Evolutionary conservation across 2,329 filamentous ascomycete genomes (phyloP).

Genomic region (Blastomyces parvus): DNA sequence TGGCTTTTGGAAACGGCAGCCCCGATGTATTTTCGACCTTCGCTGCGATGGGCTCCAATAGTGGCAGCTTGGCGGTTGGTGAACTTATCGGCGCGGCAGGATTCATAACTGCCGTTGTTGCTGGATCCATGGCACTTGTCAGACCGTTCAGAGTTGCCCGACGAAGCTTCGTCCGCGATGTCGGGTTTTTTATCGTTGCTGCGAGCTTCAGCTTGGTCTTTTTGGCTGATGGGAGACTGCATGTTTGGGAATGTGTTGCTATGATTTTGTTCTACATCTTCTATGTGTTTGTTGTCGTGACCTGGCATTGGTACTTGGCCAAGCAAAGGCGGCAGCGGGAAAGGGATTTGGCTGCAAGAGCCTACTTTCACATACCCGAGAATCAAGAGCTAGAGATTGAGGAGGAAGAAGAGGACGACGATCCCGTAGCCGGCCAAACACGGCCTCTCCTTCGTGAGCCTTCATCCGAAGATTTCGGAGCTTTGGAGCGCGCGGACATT

Average conservation of each 20-base stretch:
- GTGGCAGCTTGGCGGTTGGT: conserved; percentile 90
- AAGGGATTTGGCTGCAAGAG: conserved; percentile 61
- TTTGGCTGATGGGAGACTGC: conserved; percentile 70
- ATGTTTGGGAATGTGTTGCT: conserved; percentile 75
- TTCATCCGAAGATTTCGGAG: conserved; percentile 55
- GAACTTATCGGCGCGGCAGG: conserved; percentile 90
- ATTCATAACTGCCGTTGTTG: conserved; percentile 94
- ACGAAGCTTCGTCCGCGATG: conserved; percentile 82
- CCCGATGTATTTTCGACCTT: conserved; percentile 98
- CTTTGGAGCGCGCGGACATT: conserved; percentile 46
- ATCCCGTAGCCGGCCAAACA: conserved; percentile 29
- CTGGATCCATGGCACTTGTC: conserved; percentile 95
- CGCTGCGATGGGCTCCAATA: conserved; percentile 93
- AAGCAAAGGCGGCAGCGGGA: conserved; percentile 52
- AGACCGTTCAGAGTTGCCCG: conserved; percentile 84
- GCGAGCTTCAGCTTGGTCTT: conserved; percentile 81
- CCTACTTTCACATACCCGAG: conserved; percentile 58
- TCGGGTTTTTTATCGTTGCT: conserved; percentile 82
- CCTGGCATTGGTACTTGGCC: conserved; percentile 80
- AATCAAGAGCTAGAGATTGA: conserved; percentile 51
- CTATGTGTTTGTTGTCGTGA: conserved; percentile 80
- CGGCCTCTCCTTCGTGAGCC: conserved; percentile 37
- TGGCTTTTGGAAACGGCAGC: conserved; percentile 95
- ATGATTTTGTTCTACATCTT: conserved; percentile 91
- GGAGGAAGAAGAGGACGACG: conserved; percentile 48